Evolutionary conservation across 2,329 filamentous ascomycete genomes (phyloP).

Genomic region (Tolypocladium nubicola): DNA sequence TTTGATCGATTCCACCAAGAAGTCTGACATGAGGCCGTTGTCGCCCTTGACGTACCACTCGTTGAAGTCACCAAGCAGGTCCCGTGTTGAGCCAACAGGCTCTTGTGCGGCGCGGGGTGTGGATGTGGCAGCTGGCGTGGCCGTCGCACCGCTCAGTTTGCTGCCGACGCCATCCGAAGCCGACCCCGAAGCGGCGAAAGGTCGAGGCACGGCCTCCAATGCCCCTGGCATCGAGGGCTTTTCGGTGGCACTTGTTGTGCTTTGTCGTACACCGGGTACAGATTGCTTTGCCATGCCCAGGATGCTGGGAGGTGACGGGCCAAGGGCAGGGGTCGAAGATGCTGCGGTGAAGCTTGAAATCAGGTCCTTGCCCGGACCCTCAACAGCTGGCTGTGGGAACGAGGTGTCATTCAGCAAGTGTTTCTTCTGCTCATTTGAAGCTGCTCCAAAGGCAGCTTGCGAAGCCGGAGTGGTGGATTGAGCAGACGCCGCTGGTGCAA

Average conservation of each 20-base stretch:
- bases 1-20: constrained; percentile 34
- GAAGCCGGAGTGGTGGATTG: not conserved
- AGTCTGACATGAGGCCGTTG: constrained; percentile 39
- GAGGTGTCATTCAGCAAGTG: not conserved
- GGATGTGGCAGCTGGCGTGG: constrained; percentile 1
- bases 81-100: constrained; percentile 15
- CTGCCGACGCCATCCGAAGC: not conserved
- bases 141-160: not conserved
- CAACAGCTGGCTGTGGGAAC: not conserved
- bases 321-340: not conserved
- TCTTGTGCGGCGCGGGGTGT: constrained; percentile 5
- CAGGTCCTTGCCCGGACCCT: not conserved
- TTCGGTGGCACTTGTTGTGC: not conserved
- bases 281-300: not conserved
- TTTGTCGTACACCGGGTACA: not conserved
- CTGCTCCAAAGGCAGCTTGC: not conserved
- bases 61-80: constrained; percentile 38
- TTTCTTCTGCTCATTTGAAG: not conserved
- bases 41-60: constrained; percentile 46
- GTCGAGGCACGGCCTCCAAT: not conserved
- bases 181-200: not conserved
- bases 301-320: not conserved
- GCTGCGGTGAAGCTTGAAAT: not conserved
- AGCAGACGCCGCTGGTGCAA: not conserved
- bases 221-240: not conserved